Evolutionary conservation across 129 eudicot species (phyloP).

Genomic region (Cynara cardunculus): DNA sequence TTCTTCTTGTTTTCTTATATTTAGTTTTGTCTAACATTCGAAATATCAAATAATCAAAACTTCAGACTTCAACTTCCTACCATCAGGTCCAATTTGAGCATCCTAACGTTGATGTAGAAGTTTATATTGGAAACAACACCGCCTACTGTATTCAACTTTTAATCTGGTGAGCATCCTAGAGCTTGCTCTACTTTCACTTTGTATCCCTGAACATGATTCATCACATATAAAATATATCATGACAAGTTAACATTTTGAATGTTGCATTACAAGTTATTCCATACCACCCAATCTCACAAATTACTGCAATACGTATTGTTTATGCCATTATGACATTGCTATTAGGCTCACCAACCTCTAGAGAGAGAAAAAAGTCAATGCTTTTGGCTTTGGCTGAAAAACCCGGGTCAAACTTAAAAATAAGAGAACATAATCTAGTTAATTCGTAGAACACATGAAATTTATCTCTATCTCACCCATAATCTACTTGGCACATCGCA

Average conservation of each 20-base stretch:
- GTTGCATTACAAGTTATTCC: background rate
- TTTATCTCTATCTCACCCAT: too few relatives aligned
- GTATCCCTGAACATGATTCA: background rate
- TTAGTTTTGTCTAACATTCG: background rate
- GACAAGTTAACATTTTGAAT: too few relatives aligned
- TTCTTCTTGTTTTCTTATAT: background rate
- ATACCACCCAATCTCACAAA: background rate
- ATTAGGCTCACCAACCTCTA: conserved; percentile 61
- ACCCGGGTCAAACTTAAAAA: conserved; percentile 33
- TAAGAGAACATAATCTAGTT: too few relatives aligned
- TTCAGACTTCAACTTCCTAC: conserved; percentile 44
- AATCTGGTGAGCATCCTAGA: conserved; percentile 27
- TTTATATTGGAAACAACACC: conserved; percentile 36
- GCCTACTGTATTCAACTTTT: conserved; percentile 34
- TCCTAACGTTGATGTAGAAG: too few relatives aligned
- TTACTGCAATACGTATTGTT: background rate
- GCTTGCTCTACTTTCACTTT: conserved; percentile 23
- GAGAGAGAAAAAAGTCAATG: conserved; percentile 55
- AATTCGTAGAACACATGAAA: too few relatives aligned
- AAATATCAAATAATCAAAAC: background rate
- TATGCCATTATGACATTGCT: conserved; percentile 49
- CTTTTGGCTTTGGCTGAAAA: conserved; percentile 48
- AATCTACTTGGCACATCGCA: too few relatives aligned
- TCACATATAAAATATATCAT: background rate
- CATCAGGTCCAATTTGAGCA: conserved; percentile 41